Evolutionary conservation across 2,329 filamentous ascomycete species (phyloP).

Genomic region (Diaporthe citrichinensis): DNA sequence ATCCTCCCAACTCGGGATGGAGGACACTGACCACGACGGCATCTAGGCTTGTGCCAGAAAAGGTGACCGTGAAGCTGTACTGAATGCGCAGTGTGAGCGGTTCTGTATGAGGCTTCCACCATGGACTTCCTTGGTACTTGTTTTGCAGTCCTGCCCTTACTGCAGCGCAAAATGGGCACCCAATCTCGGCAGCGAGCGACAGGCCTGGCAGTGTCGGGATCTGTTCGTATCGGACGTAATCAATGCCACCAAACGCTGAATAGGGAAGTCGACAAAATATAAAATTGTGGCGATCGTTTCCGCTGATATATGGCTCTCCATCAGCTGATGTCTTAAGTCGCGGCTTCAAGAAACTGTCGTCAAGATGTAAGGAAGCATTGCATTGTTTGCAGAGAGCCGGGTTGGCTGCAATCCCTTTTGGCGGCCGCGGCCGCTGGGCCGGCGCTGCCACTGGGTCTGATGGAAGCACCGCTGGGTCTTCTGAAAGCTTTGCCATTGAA

Average conservation of each 20-base stretch:
- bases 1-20: not conserved
- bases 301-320: not conserved
- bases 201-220: not conserved
- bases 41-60: not conserved
- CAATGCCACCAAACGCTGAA: not conserved
- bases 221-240: not conserved
- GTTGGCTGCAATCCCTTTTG: not conserved
- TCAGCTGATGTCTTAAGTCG: rapidly evolving
- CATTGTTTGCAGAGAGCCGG: constrained; percentile 2
- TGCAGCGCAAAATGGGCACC: not conserved
- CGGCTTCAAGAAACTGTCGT: not conserved
- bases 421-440: not conserved
- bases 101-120: not conserved
- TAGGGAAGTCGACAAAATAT: too few species aligned
- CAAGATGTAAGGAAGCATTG: not conserved
- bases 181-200: not conserved
- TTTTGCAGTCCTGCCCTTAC: not conserved
- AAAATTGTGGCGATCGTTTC: too few species aligned
- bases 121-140: not conserved
- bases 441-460: not conserved
- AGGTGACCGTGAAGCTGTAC: too few species aligned
- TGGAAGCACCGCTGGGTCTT: not conserved
- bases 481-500: not conserved
- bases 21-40: not conserved
- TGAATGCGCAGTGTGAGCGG: not conserved